Base-by-base conservation (phyloP, 192 early-diverging fungal genomes). In the Entomortierella beljakovae region DNA sequence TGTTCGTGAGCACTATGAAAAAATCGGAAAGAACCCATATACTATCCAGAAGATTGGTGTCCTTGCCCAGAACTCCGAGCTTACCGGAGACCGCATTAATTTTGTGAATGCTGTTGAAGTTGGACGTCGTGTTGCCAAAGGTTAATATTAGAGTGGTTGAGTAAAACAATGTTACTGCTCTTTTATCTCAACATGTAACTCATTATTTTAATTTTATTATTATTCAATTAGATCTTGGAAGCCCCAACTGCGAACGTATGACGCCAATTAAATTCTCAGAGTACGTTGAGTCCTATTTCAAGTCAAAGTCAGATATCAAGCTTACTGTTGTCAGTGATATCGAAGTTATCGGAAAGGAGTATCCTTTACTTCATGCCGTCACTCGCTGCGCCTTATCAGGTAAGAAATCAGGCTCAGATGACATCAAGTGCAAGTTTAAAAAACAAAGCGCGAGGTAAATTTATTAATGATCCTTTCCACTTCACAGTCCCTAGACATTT, bases 181-280 rank as follows among this genome's bases (percentile, higher is more conserved):
- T 40, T 40, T 40, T 40, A 9, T n/a, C n/a, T n/a, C n/a, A n/a
- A n/a, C n/a, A n/a, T n/a, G n/a, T n/a, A n/a, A n/a, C n/a, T n/a
- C 6, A 9, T 40, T 40, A 9, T 40, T 40, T 40, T 40, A 40
- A 9, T 40, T 40, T 40, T 40, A 9, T 40, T 40, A 40, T 40
- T 40, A 40, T 15, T 28, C 6, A 38, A 23, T 25, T 84, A 81
- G 95, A 96, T 82, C 90, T 96, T 59, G 93, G 93, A 61, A 91
- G 90, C 53, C 91, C 90, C 52, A 93, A 93, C 77, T 91, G 93
- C 22, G 94, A 96, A 74, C 88, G 92, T n/a, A 94, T 95, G 93
- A 89, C 94, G 11, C 95, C 95, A 18, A 84, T 89, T 64, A 85
- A 82, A 26, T 90, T 92, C 60, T 89, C 90, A 5, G 84, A 90